Evolutionary conservation across 371 early-diverging fungal genomes (phyloP), one percentile per base, ranked within the genome.

Genomic region (Scutellospora calospora): DNA sequence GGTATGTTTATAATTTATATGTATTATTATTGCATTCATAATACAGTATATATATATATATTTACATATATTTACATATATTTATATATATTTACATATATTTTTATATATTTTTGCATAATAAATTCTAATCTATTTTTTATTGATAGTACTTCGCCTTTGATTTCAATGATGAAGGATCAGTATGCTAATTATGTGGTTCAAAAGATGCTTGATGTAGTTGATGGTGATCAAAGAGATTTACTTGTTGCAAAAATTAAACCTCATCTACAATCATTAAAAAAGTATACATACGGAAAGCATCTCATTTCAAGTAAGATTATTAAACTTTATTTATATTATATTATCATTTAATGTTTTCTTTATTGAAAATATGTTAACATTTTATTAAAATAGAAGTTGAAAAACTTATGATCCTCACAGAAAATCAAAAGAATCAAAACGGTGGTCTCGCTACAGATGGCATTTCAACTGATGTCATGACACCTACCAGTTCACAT

Each of bases 101-200:
- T n/a, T 22, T n/a, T 57, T 22, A 57, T 14, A 5, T 11, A 59
- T 22, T 59, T 12, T 55, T 20, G 5, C 9, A 9, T 45, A 45
- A 6, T 45, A 45, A 11, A 45, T 45, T 9, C 45, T 45, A 11
- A 45, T 45, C 12, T 45, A 45, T 9, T 45, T 74, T 65, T 63
- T 72, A 55, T 79, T 81, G 84, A 84, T 81, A 94, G 94, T 6
- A 91, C 94, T 0, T 92, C 93, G 57, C 95, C 97, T 41, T 85
- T 97, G 82, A 92, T 98, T 69, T 86, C 92, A 18, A 96, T 97
- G 96, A 99, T 99, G 97, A 97, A 95, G 86, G 99, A 99, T 89
- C 99, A 99, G 89, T 99, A 96, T 87, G 99, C 99, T 75, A 99
- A 99, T 87, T 99, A 99, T 87, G 99, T 99, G 18, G 97, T 99